phyloP scores from a whole-genome alignment of 257 asterid genomes.

The Capsicum rhomboideum region DNA sequence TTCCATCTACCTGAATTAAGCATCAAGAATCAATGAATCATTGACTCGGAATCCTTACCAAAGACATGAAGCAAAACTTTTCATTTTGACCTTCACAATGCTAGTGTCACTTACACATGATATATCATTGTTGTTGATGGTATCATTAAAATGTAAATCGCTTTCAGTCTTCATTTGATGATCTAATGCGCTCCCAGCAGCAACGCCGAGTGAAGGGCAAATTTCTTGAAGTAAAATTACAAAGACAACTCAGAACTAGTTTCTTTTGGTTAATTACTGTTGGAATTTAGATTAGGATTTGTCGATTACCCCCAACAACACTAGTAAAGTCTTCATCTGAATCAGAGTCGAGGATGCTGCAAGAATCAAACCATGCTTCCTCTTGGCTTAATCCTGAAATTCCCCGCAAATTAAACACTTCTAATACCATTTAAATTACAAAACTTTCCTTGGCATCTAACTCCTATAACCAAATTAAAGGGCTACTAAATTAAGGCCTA shows the following conservation, averaged over 20 bases:
- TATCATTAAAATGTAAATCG: background rate
- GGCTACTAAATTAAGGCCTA: background rate
- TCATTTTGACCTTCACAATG: background rate
- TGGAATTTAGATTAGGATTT: background rate
- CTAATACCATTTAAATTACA: background rate
- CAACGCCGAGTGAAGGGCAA: conserved; percentile 19
- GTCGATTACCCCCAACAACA: conserved; percentile 47
- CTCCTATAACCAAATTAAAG: background rate
- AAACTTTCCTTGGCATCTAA: background rate
- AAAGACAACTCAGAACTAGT: background rate
- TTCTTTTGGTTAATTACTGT: background rate
- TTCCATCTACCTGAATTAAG: conserved; percentile 10
- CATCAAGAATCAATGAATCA: background rate
- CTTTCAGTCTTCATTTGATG: conserved; percentile 12
- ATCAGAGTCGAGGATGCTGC: conserved; percentile 64
- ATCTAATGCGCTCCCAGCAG: conserved; percentile 8
- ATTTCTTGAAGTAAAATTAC: conserved; percentile 26
- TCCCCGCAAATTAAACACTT: background rate
- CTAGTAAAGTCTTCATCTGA: conserved; percentile 75
- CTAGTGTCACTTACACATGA: background rate
- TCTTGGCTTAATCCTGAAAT: conserved; percentile 42
- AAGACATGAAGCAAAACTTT: background rate
- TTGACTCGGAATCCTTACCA: background rate
- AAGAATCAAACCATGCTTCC: conserved; percentile 81
- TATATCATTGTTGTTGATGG: background rate